A percentile compares a stretch with the other conserved stretches of the same genome.
phyloP scores from a whole-genome alignment of 805 yeast genomes.

The Metschnikowia dekortorum region DNA sequence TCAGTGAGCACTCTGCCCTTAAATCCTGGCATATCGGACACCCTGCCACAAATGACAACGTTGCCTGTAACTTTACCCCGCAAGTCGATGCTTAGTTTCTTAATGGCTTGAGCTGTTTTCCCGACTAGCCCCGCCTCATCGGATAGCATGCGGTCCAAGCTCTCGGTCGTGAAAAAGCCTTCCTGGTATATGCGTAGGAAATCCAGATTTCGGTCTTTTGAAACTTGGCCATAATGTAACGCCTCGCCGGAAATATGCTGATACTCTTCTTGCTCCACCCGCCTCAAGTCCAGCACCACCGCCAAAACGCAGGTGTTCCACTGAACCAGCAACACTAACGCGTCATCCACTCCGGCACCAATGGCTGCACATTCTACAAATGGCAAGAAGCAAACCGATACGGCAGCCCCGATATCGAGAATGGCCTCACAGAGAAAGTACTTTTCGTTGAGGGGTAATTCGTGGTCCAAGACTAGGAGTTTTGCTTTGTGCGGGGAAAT shows the following conservation, averaged over 20 bases:
- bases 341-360: constrained; percentile 12
- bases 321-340: constrained; percentile 10
- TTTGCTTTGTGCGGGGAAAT: constrained; percentile 11
- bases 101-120: constrained; percentile 3
- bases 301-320: constrained; percentile 12
- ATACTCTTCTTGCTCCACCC: constrained; percentile 1
- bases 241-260: constrained; percentile 10
- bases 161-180: background rate
- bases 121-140: background rate
- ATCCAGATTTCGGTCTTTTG: background rate
- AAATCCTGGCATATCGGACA: constrained; percentile 5
- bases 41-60: constrained; percentile 11
- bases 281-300: constrained; percentile 10
- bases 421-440: constrained; percentile 10
- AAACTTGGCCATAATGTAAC: constrained; percentile 6
- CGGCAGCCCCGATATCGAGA: constrained; percentile 4
- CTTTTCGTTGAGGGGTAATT: constrained; percentile 8
- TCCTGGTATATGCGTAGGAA: background rate
- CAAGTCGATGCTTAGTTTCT: constrained; percentile 7
- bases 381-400: constrained; percentile 13
- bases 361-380: constrained; percentile 10
- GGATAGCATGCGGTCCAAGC: background rate
- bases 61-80: constrained; percentile 8
- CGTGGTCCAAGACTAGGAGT: constrained; percentile 13
- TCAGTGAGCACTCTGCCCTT: constrained; percentile 8